These are phyloP conservation scores for Polyporus tsugae DNA, from an alignment of 1,284 basidiomycete genomes.

Conservation along the genomic window DNA sequence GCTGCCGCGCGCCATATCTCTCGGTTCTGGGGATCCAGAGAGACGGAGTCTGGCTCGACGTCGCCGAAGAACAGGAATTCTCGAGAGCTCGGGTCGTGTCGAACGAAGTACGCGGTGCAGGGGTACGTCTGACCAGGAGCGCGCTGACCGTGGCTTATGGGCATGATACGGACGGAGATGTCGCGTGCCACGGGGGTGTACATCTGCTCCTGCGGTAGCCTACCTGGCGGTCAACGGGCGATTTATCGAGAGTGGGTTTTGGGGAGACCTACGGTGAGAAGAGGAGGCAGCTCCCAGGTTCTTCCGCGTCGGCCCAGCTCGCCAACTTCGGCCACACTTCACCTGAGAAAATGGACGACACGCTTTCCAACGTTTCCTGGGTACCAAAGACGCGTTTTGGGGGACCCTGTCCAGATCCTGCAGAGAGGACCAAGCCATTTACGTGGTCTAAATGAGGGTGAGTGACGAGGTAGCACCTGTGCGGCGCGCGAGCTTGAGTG, in stretches of 20 bases:
- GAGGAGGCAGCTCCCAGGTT: slow-evolving; percentile 61
- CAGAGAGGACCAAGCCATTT: slow-evolving; percentile 76
- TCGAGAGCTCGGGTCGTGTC: slow-evolving; percentile 59
- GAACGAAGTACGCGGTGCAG: slow-evolving; percentile 81
- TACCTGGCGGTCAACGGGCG: slow-evolving; percentile 18
- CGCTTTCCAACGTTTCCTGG: slow-evolving; percentile 67
- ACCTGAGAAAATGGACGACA: slow-evolving; percentile 80
- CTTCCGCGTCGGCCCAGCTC: slow-evolving; percentile 63
- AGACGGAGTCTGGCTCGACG: slow-evolving; percentile 79
- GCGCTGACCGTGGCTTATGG: slow-evolving; percentile 72
- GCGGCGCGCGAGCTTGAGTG: slow-evolving; percentile 1
- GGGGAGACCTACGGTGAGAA: slow-evolving; percentile 53
- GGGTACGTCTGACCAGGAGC: slow-evolving; percentile 58
- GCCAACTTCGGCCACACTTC: slow-evolving; percentile 86
- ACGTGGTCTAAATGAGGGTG: slow-evolving; percentile 89
- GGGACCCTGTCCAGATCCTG: slow-evolving; percentile 70
- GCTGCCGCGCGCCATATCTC: slow-evolving; percentile 79
- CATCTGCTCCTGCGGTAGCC: slow-evolving; percentile 47
- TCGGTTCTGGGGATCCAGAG: slow-evolving; percentile 61
- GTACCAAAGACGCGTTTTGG: slow-evolving; percentile 74
- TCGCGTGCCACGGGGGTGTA: slow-evolving; percentile 61
- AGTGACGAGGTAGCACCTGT: slow-evolving; percentile 77
- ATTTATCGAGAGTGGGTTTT: neutral
- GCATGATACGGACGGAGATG: slow-evolving; percentile 72
- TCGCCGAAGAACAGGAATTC: slow-evolving; percentile 89